Base-by-base conservation (phyloP, 176 grass and related monocot species). In the Cenchrus americanus region DNA sequence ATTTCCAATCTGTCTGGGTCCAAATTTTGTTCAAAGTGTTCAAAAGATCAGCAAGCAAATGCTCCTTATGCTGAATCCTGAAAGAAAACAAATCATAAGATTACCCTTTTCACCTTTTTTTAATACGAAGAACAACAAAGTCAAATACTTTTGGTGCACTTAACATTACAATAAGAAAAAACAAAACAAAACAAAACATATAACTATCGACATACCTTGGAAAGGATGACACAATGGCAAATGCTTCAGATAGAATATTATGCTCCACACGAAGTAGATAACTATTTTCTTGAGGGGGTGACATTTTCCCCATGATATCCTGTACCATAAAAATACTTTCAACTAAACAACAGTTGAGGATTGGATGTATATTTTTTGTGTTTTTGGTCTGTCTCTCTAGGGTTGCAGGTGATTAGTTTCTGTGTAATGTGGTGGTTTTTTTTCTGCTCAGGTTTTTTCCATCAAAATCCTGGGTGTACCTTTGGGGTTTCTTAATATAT, bases 171-270 rank as follows among this genome's bases (percentile, higher is more conserved):
- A 69, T 43, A 44, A n/a, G 18, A 43, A 41, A 69, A 11, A n/a
- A n/a, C n/a, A n/a, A 30, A 30, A 30, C 27, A 30, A 30, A 30
- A 30, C 48, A 50, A 50, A 50, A 50, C 27, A 7, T 7, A 50
- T 23, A 71, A 42, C 13, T 26, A 6, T 12, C 10, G 49, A 26
- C 15, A 47, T 49, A 71, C 43, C 69, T 71, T 26, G 69, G 69
- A 71, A 23, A 71, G 42, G 69, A 71, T 49, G 43, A 1, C 44
- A 49, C 10, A 49, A 18, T 24, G n/a, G 13, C 22, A 71, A 71
- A 71, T 71, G 44, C 18, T 49, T 71, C 42, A 49, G 69, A 71
- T 71, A 71, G 47, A 10, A 71, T 71, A 49, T 48, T 71, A 49
- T 71, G 69, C 69, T 71, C 69, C 69, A 71, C 8, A 26, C 22